These are phyloP conservation scores for Noccaea bulbosa DNA, from an alignment of 345 rosid species.

Conservation along the genomic window DNA sequence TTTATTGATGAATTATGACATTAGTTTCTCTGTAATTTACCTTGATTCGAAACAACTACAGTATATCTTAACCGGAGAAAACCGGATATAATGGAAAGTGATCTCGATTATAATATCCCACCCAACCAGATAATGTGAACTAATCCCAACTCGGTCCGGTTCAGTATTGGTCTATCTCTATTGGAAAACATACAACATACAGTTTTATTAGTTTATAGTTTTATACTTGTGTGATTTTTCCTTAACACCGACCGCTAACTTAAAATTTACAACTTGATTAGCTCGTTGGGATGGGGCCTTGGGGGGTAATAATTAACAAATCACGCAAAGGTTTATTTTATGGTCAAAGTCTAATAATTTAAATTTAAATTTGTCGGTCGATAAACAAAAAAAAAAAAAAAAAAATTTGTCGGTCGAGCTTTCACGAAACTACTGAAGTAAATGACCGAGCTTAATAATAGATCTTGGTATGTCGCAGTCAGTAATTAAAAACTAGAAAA, in stretches of 20 bases:
- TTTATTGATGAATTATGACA: not conserved
- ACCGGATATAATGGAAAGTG: not conserved
- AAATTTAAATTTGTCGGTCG: conserved; percentile 4
- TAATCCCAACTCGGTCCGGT: not conserved
- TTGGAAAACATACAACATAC: not conserved
- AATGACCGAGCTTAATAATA: not conserved
- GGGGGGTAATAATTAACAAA: not conserved
- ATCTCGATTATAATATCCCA: not conserved
- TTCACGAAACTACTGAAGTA: conserved; percentile 22
- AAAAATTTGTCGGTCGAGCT: conserved; percentile 23
- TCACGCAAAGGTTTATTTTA: conserved; percentile 7
- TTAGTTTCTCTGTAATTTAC: not conserved
- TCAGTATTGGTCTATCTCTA: not conserved
- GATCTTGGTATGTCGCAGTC: conserved; percentile 3
- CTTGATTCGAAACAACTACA: not conserved
- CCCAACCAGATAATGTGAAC: not conserved
- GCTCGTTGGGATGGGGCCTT: not conserved
- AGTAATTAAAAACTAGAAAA: not conserved
- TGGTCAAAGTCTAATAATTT: conserved; percentile 14
- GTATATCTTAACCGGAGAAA: not conserved
- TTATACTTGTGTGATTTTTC: too few species aligned
- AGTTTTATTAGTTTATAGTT: not conserved
- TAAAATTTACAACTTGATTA: too few species aligned
- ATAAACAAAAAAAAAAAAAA: too few species aligned
- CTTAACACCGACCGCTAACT: too few species aligned